A percentile compares a stretch with the other conserved stretches of the same genome.
These are phyloP conservation scores for Fistulinella prunicolor DNA, from an alignment of 768 basidiomycete genomes.

Conservation along the genomic window DNA sequence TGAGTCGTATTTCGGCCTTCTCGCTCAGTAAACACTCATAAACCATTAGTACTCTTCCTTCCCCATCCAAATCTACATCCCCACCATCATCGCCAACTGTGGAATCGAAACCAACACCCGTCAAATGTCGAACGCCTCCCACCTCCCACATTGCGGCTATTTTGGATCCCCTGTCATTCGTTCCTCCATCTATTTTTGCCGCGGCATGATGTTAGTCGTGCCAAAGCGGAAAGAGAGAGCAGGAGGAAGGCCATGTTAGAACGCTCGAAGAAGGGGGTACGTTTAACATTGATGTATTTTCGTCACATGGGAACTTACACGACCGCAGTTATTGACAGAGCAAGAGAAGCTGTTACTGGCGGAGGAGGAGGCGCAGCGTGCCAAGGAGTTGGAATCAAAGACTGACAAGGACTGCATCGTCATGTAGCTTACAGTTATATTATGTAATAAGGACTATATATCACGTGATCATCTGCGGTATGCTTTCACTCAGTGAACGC, in stretches of 20 bases:
- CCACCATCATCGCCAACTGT: slow-evolving; percentile 1
- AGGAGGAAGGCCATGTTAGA: slow-evolving; percentile 66
- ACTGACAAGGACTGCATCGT: slow-evolving; percentile 50
- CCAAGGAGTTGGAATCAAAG: slow-evolving; percentile 27
- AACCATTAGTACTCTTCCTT: slow-evolving; percentile 48
- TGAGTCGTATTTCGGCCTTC: slow-evolving; percentile 40
- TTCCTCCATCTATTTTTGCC: slow-evolving; percentile 67
- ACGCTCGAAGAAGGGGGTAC: slow-evolving; percentile 72
- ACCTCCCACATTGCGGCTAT: slow-evolving; percentile 37
- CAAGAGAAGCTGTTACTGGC: slow-evolving; percentile 62
- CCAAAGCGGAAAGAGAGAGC: slow-evolving; percentile 72
- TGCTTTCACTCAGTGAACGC: too few species aligned
- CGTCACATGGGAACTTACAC: slow-evolving; percentile 1
- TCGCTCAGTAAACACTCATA: slow-evolving; percentile 58
- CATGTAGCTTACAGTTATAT: slow-evolving; percentile 40
- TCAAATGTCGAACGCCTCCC: slow-evolving; percentile 25
- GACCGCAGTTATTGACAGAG: slow-evolving; percentile 52
- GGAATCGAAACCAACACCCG: slow-evolving; percentile 19
- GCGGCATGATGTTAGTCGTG: slow-evolving; percentile 66
- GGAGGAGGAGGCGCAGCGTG: slow-evolving; percentile 45
- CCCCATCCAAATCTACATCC: slow-evolving; percentile 16
- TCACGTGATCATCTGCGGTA: slow-evolving; percentile 13
- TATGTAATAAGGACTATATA: not conserved
- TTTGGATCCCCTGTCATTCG: slow-evolving; percentile 45
- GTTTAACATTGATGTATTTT: slow-evolving; percentile 21